Percentiles rank a stretch among this genome's conserved stretches.
Conservation (phyloP, 2,329 filamentous ascomycete species). For the Penicillium decumbens region DNA sequence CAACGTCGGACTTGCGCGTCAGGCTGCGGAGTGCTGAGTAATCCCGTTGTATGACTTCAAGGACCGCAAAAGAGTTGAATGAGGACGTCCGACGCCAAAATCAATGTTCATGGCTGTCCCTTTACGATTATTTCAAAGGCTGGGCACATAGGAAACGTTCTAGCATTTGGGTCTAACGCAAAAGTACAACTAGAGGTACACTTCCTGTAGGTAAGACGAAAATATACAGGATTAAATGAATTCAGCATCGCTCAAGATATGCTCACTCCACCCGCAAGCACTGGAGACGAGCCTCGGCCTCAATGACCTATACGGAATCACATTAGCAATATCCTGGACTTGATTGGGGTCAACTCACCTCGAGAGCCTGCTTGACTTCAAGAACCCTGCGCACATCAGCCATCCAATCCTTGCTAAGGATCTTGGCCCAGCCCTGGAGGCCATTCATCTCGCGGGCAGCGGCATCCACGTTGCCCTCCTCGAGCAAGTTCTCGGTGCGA, state of each 20-base stretch:
- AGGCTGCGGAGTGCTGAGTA: not conserved
- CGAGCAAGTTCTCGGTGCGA: constrained; percentile 80
- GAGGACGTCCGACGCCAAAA: not conserved
- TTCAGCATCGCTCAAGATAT: constrained; percentile 26
- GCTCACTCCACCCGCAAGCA: constrained; percentile 73
- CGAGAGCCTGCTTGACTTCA: constrained; percentile 92
- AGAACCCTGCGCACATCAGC: constrained; percentile 84
- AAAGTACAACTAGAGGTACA: constrained; percentile 40
- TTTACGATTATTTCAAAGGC: not conserved
- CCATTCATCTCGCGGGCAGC: constrained; percentile 94
- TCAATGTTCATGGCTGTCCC: not conserved
- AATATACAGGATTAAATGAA: constrained; percentile 30
- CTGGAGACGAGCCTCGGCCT: constrained; percentile 82
- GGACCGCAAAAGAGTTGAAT: not conserved
- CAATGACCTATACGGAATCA: constrained; percentile 62
- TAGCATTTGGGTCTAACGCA: constrained; percentile 38
- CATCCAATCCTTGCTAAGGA: constrained; percentile 89
- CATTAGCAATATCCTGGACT: constrained; percentile 11
- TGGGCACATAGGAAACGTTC: constrained; percentile 26
- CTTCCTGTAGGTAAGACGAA: constrained; percentile 30
- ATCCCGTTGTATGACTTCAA: not conserved
- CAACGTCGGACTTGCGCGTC: constrained; percentile 11
- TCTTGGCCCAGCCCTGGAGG: constrained; percentile 90
- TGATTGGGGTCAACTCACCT: constrained; percentile 58
- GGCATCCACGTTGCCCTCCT: constrained; percentile 87